These are phyloP conservation scores for Simplicillium sp. DNA, from an alignment of 2,329 filamentous ascomycete genomes.

Conservation along the genomic window DNA sequence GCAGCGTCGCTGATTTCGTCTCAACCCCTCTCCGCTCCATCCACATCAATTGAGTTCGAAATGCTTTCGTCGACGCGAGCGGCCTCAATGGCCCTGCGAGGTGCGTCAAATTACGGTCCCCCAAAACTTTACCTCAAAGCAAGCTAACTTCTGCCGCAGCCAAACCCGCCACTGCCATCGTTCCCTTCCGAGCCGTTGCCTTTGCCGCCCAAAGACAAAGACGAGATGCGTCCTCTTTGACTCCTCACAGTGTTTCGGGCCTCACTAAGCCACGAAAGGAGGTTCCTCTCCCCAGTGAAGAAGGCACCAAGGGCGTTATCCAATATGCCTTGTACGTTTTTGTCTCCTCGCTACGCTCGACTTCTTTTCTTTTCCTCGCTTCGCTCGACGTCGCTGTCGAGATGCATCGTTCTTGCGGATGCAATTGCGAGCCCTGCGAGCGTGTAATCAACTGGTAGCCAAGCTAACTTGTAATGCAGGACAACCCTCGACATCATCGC, in stretches of 20 bases:
- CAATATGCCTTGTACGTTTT: constrained; percentile 76
- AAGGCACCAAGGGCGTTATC: constrained; percentile 67
- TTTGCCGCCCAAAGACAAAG: constrained; percentile 58
- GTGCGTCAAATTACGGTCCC: constrained; percentile 22
- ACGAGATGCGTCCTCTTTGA: constrained; percentile 50
- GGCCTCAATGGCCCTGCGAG: constrained; percentile 42
- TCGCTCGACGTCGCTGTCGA: too few species aligned
- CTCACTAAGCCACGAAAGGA: constrained; percentile 53
- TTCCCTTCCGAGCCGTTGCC: constrained; percentile 55
- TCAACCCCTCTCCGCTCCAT: too few species aligned
- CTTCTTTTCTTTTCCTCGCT: too few species aligned
- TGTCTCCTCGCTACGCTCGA: neutral
- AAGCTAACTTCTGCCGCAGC: constrained; percentile 30
- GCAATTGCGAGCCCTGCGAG: too few species aligned
- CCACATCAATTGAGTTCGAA: constrained; percentile 10
- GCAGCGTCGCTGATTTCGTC: too few species aligned
- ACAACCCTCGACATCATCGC: constrained; percentile 70
- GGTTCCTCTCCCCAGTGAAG: constrained; percentile 69
- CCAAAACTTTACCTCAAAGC: too few species aligned
- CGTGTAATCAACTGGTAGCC: too few species aligned
- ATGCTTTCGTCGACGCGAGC: constrained; percentile 42
- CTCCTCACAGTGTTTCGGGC: constrained; percentile 43
- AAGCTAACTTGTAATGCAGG: constrained; percentile 27
- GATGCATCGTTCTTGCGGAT: too few species aligned
- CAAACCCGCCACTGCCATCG: constrained; percentile 54